These are phyloP conservation scores for Chlamydomonas schloesseri DNA, from an alignment of 139 green algal species.

Conservation along the genomic window DNA sequence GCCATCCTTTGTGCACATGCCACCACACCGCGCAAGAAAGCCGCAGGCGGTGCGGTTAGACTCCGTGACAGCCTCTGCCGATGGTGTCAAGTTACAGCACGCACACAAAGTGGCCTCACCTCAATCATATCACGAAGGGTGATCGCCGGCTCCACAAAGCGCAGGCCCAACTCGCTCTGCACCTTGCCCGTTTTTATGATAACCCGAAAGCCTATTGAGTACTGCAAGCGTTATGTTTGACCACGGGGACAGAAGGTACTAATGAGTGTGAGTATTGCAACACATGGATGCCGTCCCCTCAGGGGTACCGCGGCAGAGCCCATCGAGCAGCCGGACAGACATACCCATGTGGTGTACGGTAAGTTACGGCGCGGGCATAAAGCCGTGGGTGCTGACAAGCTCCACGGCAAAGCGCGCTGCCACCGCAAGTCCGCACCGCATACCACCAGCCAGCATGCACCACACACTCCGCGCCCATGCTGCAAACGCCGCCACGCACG, in stretches of 20 bases:
- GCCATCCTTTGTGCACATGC: no score
- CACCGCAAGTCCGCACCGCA: no score
- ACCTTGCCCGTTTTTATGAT: neutral
- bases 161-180: neutral
- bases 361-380: no score
- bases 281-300: neutral
- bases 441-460: no score
- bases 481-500: neutral
- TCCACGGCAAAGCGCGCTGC: no score
- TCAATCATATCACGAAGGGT: conserved; percentile 18
- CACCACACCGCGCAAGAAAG: no score
- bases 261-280: neutral
- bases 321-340: no score
- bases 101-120: neutral
- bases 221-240: neutral
- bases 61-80: neutral
- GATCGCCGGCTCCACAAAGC: neutral
- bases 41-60: neutral
- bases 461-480: no score
- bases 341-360: no score
- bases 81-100: neutral
- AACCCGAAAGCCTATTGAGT: neutral
- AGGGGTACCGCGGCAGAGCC: no score
- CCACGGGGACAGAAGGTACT: neutral
- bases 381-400: no score